Percentiles rank a stretch among this genome's conserved stretches.
Conservation (phyloP, 2,329 filamentous ascomycete genomes). For the Zymoseptoria passerinii region DNA sequence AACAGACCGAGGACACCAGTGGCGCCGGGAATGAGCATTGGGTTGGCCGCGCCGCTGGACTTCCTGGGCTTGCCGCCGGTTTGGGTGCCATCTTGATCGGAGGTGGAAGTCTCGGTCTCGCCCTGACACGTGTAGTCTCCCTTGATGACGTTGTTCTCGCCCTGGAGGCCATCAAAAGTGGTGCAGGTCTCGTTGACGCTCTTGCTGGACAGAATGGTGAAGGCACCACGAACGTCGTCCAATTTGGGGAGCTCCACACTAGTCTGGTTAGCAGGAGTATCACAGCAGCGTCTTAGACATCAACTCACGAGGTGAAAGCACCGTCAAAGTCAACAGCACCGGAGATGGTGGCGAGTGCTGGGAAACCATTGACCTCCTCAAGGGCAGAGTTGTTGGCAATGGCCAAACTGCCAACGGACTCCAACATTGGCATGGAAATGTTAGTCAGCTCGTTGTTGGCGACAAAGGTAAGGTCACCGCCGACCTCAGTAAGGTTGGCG, state of each 20-base stretch:
- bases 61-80: conserved; percentile 19
- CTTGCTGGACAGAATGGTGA: conserved; percentile 42
- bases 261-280: conserved; percentile 26
- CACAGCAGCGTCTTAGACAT: background rate
- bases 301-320: conserved; percentile 69
- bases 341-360: conserved; percentile 57
- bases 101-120: conserved; percentile 19
- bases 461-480: conserved; percentile 49
- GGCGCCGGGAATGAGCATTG: conserved; percentile 35
- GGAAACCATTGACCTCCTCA: conserved; percentile 56
- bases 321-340: conserved; percentile 82
- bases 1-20: conserved; percentile 40
- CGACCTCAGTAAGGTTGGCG: conserved; percentile 63
- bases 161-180: conserved; percentile 34
- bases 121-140: conserved; percentile 38
- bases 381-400: conserved; percentile 86
- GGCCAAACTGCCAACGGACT: conserved; percentile 67
- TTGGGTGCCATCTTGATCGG: conserved; percentile 24
- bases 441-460: conserved; percentile 55
- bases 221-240: conserved; percentile 40
- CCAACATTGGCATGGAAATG: conserved; percentile 64
- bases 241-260: conserved; percentile 62
- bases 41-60: conserved; percentile 32
- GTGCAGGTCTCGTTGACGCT: conserved; percentile 35
- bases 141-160: conserved; percentile 36